Conservation (phyloP, 768 basidiomycete genomes). For the Phylloporus sp. region DNA sequence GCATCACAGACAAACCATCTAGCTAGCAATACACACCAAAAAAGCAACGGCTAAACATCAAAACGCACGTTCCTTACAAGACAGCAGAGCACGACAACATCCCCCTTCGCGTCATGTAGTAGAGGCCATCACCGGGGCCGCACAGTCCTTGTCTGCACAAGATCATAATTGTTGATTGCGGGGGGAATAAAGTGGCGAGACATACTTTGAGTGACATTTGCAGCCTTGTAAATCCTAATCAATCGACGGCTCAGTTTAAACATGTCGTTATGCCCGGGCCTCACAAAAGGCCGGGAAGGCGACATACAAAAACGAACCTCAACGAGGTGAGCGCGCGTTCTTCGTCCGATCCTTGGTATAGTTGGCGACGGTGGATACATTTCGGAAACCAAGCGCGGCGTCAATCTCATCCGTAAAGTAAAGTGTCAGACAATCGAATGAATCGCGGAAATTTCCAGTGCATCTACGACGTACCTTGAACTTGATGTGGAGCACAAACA, state of each 20-base stretch:
- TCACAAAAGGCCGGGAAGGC: neutral
- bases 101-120: neutral
- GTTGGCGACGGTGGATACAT: conserved; percentile 97
- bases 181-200: neutral
- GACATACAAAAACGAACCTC: conserved; percentile 45
- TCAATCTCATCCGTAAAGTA: conserved; percentile 99
- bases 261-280: conserved; percentile 67
- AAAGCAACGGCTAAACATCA: neutral
- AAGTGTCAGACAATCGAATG: conserved; percentile 39
- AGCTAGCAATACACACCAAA: neutral
- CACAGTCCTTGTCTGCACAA: conserved; percentile 29
- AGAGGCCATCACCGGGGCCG: neutral
- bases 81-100: neutral
- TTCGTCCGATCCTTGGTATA: conserved; percentile 93
- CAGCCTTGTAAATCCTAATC: conserved; percentile 97
- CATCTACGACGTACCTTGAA: conserved; percentile 66
- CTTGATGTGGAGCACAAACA: conserved; percentile 94
- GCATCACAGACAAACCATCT: conserved; percentile 1
- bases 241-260: conserved; percentile 94
- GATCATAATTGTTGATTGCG: conserved; percentile 71
- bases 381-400: conserved; percentile 92
- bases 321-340: conserved; percentile 95
- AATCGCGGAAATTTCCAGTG: neutral
- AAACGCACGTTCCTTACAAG: neutral
- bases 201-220: conserved; percentile 79